Base-by-base conservation (phyloP, 495 filamentous ascomycete genomes). In the Pseudomonodictys pantanalensis region DNA sequence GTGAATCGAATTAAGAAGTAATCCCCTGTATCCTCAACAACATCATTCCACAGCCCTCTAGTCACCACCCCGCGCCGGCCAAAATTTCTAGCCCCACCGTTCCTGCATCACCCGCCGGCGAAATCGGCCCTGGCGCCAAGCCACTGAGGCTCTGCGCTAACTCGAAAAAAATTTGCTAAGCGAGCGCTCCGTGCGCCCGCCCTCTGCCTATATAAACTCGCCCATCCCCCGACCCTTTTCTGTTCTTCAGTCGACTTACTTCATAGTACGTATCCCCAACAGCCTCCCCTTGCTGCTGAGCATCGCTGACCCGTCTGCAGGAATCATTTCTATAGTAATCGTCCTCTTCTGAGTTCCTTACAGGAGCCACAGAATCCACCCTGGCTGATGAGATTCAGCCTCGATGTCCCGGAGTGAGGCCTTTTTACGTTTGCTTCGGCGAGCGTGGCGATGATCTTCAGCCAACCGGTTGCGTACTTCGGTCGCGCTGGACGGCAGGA, bases 371-470 rank as follows among this genome's bases (percentile, higher is more conserved):
- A 86, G 80, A 84, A 81, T 82, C 81, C 79, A 86, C 79, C 84
- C 84, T 84, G 84, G 83, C 79, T 81, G 84, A 87, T 87, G 84
- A 87, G 77, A 70, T 71, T 79, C 79, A 80, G 81, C 81, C 82
- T 81, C 82, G 78, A 76, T 78, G 79, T 82, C 81, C 82, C 78
- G 84, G 84, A 86, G 84, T 87, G 84, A 87, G 79, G 71, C 80
- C 77, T 75, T 79, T 73, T 64, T 76, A 72, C 78, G 79, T 77
- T 81, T 74, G 81, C 80, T 81, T 73, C 72, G 63, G 72, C 69
- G 76, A 82, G 79, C 76, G 83, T 82, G 73, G 86, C 83, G 86
- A 88, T 88, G 77, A 87, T 86, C 84, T 87, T 82, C 66, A 79
- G 81, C 80, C 81, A 77, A 75, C 79, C 68, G 71, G 58, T 72